Evolutionary conservation across 2,329 filamentous ascomycete species (phyloP), one percentile per base, ranked within the genome.

Genomic region (Sarocladiaceae sp.): DNA sequence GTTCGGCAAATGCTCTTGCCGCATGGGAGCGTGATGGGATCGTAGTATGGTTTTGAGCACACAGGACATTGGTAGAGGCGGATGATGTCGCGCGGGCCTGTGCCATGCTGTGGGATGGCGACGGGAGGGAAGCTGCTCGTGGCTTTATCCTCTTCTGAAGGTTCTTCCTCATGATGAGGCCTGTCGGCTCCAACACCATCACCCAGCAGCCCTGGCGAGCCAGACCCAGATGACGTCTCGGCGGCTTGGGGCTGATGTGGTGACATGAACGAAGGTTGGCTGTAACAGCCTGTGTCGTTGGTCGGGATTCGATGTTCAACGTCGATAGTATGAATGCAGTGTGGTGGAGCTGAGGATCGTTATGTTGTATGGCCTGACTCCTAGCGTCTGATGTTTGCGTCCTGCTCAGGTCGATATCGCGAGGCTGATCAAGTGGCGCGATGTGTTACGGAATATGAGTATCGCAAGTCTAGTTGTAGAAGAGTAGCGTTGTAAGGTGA

Each of bases 21-120:
- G 59, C 90, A 96, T 4, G 89, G 88, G 4, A 95, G 68, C 0
- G 85, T 85, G 46, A 88, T 73, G 4, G 89, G 86, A 7, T 78
- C 71, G 35, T 66, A 70, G 23, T 93, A 68, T 1, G 84, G 82
- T 33, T 68, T 69, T 3, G 82, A 86, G 61, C 90, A 95, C 50
- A 76, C 67, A 10, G 74, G 74, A 59, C 90, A 96, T 64, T 94
- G 88, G 44, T 93, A 73, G 32, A 93, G 68, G 33, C 82, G 82
- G 49, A 94, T 56, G 15, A 64, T 53, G n/a, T 60, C 54, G 19
- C 61, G 59, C 3, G 59, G 51, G 6, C 33, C 24, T 19, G 55
- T 31, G 5, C 35, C 33, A 3, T 35, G 26, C 19, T 50, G 47
- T n/a, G 50, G 45, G 15, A 43, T 20, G 6, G 40, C 40, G 18